These are phyloP conservation scores for Cladosporium sp. DNA, from an alignment of 2,329 filamentous ascomycete genomes.

Conservation along the genomic window DNA sequence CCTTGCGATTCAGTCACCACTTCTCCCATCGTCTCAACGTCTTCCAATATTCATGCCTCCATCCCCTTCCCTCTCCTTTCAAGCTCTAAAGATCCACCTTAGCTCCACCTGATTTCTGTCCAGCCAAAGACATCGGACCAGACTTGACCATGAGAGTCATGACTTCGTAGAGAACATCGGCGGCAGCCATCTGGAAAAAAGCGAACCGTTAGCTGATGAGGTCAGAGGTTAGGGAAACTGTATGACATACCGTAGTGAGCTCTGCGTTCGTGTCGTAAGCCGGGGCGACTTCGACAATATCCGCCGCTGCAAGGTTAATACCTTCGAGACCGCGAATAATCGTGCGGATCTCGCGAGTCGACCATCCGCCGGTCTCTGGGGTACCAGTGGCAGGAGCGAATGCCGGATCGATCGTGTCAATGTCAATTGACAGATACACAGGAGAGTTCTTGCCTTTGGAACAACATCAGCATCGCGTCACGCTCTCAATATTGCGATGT, in stretches of 20 bases:
- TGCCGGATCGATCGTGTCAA: slow-evolving; percentile 83
- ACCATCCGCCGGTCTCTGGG: slow-evolving; percentile 75
- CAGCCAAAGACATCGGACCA: slow-evolving; percentile 56
- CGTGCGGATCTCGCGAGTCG: slow-evolving; percentile 69
- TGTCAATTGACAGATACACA: slow-evolving; percentile 82
- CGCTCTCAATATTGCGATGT: neutral
- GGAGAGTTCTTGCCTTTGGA: slow-evolving; percentile 56
- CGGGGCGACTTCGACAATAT: slow-evolving; percentile 73
- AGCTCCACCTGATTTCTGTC: neutral
- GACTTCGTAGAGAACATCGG: slow-evolving; percentile 73
- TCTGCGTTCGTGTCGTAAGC: slow-evolving; percentile 73
- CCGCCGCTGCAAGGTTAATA: slow-evolving; percentile 68
- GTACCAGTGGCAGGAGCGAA: slow-evolving; percentile 76
- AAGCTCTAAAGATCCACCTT: neutral
- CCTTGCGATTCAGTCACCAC: neutral
- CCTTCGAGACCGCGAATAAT: slow-evolving; percentile 69
- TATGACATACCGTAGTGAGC: slow-evolving; percentile 56
- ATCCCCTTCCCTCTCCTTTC: neutral
- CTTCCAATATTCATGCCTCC: neutral
- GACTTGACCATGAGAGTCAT: slow-evolving; percentile 83
- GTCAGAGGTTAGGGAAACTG: neutral
- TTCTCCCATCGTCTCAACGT: neutral
- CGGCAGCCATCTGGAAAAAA: slow-evolving; percentile 52
- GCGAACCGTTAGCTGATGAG: neutral
- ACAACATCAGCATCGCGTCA: neutral